Evolutionary conservation across 768 basidiomycete species (phyloP).

Genomic region (Cubamyces sp.): DNA sequence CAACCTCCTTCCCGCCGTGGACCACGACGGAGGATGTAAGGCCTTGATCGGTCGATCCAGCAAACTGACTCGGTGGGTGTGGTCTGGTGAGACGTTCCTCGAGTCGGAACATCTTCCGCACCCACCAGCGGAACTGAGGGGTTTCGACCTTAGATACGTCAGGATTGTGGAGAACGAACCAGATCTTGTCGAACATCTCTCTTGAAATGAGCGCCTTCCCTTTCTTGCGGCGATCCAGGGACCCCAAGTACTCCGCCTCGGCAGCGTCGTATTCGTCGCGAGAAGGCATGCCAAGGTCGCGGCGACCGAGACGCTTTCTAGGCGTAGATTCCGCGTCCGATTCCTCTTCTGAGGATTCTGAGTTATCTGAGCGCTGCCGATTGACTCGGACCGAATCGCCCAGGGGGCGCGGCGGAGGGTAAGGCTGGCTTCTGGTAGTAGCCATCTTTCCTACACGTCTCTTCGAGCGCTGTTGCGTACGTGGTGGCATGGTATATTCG

Average conservation of each 20-base stretch:
- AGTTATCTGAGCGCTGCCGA: not conserved
- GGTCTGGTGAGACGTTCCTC: slow-evolving; percentile 17
- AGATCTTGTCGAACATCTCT: slow-evolving; percentile 70
- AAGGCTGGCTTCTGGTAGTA: not conserved
- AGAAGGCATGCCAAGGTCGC: slow-evolving; percentile 59
- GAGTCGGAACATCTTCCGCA: slow-evolving; percentile 76
- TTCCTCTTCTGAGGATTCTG: not conserved
- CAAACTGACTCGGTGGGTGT: not conserved
- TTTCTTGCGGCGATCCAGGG: slow-evolving; percentile 58
- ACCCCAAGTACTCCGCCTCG: slow-evolving; percentile 59
- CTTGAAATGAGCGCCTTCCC: slow-evolving; percentile 78
- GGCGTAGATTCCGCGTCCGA: not conserved
- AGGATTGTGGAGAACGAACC: slow-evolving; percentile 64
- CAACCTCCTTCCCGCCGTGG: slow-evolving; percentile 75
- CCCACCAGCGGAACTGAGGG: slow-evolving; percentile 83
- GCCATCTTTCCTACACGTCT: not conserved
- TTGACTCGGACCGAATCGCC: not conserved
- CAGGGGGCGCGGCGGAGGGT: not conserved
- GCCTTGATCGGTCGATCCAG: slow-evolving; percentile 12
- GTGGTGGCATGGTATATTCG: not conserved
- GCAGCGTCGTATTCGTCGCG: slow-evolving; percentile 62
- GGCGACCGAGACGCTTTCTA: not conserved
- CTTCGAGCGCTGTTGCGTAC: not conserved
- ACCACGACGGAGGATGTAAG: slow-evolving; percentile 52
- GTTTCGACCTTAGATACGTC: slow-evolving; percentile 49